phyloP scores from a whole-genome alignment of 2,329 filamentous ascomycete genomes.

The Apiospora kogelbergensis region DNA sequence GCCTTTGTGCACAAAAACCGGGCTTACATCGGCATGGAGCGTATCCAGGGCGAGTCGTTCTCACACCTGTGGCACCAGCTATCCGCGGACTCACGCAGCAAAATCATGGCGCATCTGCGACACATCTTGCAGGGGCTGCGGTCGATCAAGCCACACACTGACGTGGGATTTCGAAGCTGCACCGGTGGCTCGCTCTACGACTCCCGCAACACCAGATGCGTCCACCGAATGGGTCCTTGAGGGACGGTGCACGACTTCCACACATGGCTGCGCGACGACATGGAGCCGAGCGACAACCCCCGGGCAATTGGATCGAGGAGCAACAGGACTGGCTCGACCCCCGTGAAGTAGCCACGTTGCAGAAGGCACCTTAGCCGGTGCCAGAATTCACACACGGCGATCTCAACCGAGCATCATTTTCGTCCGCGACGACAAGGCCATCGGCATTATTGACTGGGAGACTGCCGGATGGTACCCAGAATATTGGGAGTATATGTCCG shows the following conservation, averaged over 20 bases:
- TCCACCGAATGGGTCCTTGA: constrained; percentile 32
- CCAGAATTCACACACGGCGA: constrained; percentile 25
- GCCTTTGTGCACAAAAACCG: constrained; percentile 39
- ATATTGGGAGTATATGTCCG: constrained; percentile 23
- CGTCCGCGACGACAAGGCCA: constrained; percentile 24
- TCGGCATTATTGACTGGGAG: constrained; percentile 24
- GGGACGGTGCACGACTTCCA: constrained; percentile 32
- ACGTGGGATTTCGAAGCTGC: constrained; percentile 23
- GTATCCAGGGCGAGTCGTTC: constrained; percentile 26
- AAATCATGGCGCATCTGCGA: constrained; percentile 23
- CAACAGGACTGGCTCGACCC: constrained; percentile 17
- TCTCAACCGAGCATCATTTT: constrained; percentile 30
- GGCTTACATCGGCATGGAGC: constrained; percentile 48
- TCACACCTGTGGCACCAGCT: constrained; percentile 17
- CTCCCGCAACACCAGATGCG: constrained; percentile 12
- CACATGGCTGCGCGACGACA: constrained; percentile 27
- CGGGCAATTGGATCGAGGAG: constrained; percentile 14
- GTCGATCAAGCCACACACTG: constrained; percentile 19
- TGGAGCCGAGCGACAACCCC: constrained; percentile 20
- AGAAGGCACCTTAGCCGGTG: constrained; percentile 16
- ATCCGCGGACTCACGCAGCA: constrained; percentile 11
- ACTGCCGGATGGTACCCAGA: constrained; percentile 17
- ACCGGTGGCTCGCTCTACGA: constrained; percentile 23
- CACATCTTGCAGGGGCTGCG: constrained; percentile 24
- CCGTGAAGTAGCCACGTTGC: constrained; percentile 22